Conservation (phyloP, 257 asterid species). For the Gynochthodes officinalis region DNA sequence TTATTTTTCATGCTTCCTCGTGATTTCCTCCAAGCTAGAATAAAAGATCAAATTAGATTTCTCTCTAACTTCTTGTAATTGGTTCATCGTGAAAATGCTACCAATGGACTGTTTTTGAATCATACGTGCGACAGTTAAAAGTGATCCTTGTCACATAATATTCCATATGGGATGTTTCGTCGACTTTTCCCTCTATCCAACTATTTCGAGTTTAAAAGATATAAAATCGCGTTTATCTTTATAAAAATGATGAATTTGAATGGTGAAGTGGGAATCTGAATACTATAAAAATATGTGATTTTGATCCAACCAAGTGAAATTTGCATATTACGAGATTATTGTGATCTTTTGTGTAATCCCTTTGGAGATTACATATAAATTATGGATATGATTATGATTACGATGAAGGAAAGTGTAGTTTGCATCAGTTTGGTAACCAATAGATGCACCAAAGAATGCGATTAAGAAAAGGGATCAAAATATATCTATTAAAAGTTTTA, state of each 20-base stretch:
- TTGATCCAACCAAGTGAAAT: no score
- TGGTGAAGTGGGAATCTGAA: no score
- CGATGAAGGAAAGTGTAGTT: neutral
- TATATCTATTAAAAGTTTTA: neutral
- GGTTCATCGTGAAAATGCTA: neutral
- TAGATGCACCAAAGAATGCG: neutral
- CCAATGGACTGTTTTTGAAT: neutral
- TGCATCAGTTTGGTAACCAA: neutral
- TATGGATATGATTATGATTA: no score
- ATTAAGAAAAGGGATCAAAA: neutral
- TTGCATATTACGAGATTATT: no score
- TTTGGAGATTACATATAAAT: no score
- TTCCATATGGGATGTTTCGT: neutral
- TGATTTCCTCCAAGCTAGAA: neutral
- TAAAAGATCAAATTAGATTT: neutral
- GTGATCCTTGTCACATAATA: neutral
- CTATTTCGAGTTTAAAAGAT: no score
- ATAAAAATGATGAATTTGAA: no score
- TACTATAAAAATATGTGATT: no score
- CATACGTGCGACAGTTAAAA: neutral
- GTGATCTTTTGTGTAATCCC: no score
- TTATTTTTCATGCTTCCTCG: neutral
- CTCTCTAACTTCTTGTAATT: neutral
- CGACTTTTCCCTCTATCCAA: no score
- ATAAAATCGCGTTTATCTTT: no score